A percentile compares a stretch with the other conserved stretches of the same genome.
Conservation (phyloP, 2,329 filamentous ascomycete species). For the Clathrospora elynae region DNA sequence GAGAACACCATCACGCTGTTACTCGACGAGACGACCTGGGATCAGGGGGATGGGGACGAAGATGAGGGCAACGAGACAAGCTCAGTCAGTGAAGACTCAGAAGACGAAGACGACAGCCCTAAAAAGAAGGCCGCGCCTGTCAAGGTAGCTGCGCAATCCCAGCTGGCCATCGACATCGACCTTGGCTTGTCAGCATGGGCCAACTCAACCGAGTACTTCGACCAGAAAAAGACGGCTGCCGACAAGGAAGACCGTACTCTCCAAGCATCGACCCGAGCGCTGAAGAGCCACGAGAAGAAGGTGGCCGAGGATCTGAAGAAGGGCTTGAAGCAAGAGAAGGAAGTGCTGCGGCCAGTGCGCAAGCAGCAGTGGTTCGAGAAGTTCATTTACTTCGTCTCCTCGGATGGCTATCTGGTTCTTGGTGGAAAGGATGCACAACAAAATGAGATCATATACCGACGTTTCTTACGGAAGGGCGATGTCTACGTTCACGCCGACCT, state of each 20-base stretch:
- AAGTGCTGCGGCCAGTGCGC: constrained; percentile 79
- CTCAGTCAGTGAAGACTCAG: constrained; percentile 68
- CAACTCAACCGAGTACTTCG: constrained; percentile 91
- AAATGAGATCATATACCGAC: constrained; percentile 88
- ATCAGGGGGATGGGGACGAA: constrained; percentile 65
- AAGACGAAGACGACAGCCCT: constrained; percentile 59
- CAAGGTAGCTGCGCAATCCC: constrained; percentile 46
- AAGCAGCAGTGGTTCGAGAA: constrained; percentile 96
- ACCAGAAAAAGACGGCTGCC: constrained; percentile 81
- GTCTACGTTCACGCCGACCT: constrained; percentile 91
- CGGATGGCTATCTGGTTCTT: constrained; percentile 90
- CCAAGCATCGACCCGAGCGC: constrained; percentile 76
- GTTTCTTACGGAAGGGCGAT: constrained; percentile 85
- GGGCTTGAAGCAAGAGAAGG: constrained; percentile 88
- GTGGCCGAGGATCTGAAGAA: constrained; percentile 85
- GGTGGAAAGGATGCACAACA: constrained; percentile 88
- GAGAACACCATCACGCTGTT: constrained; percentile 85
- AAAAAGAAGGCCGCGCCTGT: constrained; percentile 54
- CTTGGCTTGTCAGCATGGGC: constrained; percentile 81
- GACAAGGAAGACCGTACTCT: constrained; percentile 87
- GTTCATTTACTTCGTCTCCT: constrained; percentile 93
- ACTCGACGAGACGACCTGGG: constrained; percentile 71
- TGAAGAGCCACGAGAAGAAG: constrained; percentile 90
- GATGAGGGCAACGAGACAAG: constrained; percentile 64
- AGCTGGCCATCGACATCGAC: constrained; percentile 80